Percentiles rank a stretch among this genome's conserved stretches.
Evolutionary conservation across 495 filamentous ascomycete genomes (phyloP).

Genomic region (Tuber melanosporum): DNA sequence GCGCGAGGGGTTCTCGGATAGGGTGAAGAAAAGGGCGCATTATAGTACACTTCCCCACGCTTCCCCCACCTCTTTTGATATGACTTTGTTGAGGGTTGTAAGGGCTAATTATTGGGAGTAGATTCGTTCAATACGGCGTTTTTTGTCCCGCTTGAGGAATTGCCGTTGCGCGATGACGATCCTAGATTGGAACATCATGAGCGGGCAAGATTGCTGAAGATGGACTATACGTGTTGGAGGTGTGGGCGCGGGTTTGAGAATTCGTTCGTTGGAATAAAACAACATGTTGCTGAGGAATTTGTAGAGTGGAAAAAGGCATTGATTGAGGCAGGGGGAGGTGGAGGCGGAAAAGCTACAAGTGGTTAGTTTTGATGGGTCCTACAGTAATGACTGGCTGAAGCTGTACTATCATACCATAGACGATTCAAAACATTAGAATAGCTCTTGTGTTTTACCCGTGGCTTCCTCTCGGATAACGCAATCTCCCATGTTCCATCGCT

Average conservation of each 20-base stretch:
- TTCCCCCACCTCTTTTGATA: not conserved
- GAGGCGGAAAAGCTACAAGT: not conserved
- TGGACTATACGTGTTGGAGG: conserved; percentile 73
- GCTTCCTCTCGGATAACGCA: not conserved
- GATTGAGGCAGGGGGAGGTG: not conserved
- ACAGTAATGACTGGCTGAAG: not conserved
- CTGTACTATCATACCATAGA: not conserved
- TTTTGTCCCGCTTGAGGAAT: conserved; percentile 71
- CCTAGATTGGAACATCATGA: conserved; percentile 50
- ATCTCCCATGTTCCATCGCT: not conserved
- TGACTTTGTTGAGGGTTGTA: not conserved
- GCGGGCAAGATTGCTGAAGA: conserved; percentile 32
- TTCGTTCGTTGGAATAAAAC: conserved; percentile 64
- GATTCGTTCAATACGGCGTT: conserved; percentile 83
- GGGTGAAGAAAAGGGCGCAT: conserved; percentile 74
- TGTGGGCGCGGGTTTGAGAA: conserved; percentile 70
- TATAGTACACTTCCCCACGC: conserved; percentile 50
- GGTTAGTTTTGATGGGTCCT: not conserved
- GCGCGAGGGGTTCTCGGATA: conserved; percentile 62
- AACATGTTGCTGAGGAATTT: conserved; percentile 75
- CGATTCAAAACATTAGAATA: not conserved
- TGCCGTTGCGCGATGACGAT: conserved; percentile 64
- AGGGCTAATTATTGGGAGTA: conserved; percentile 13
- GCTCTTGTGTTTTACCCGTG: not conserved
- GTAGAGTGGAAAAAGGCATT: conserved; percentile 62